Evolutionary conservation across 208 protist species (phyloP).

Genomic region (Naegleria fowleri): DNA sequence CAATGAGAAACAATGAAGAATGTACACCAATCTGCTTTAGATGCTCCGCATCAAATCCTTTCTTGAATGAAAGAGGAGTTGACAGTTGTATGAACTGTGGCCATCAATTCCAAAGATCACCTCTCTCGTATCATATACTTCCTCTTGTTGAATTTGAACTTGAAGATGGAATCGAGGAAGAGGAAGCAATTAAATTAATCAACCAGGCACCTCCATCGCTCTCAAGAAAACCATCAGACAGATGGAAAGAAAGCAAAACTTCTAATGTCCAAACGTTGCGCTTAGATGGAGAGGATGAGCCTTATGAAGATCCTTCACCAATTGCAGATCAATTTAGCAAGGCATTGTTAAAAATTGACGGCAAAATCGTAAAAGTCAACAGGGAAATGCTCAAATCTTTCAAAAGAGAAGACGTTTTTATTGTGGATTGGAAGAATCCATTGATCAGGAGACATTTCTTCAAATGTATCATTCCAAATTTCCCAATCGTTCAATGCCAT

Average conservation of each 20-base stretch:
- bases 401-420: conserved; percentile 37
- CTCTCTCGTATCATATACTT: conserved; percentile 76
- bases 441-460: conserved; percentile 39
- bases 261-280: conserved; percentile 8
- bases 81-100: conserved; percentile 77
- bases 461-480: conserved; percentile 43
- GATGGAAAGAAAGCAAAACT: not conserved
- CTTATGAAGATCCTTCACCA: not conserved
- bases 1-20: conserved; percentile 65
- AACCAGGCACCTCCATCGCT: not conserved
- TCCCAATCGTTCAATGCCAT: conserved; percentile 39
- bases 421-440: conserved; percentile 37
- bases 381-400: not conserved
- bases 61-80: conserved; percentile 60
- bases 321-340: not conserved
- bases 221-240: not conserved
- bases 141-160: conserved; percentile 87
- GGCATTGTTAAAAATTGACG: not conserved
- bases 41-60: conserved; percentile 73
- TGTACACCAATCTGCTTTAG: conserved; percentile 66
- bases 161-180: conserved; percentile 69
- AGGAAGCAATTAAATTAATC: conserved; percentile 52
- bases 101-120: conserved; percentile 84
- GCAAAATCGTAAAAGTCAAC: not conserved
- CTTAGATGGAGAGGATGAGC: not conserved